Evolutionary conservation across 192 early-diverging fungal species (phyloP).

Genomic region (Backusella tuberculispora): DNA sequence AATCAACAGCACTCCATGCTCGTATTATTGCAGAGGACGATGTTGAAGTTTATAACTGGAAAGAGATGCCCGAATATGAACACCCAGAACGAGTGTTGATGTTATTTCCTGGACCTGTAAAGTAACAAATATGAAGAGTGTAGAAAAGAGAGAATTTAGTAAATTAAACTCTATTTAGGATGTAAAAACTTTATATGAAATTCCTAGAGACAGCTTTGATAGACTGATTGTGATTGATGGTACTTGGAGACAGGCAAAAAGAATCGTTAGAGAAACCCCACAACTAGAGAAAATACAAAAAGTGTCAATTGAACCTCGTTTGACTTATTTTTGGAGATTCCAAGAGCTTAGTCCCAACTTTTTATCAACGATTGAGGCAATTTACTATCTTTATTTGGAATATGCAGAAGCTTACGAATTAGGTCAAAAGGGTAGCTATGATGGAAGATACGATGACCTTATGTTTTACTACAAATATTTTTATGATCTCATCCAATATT

Average conservation of each 20-base stretch:
- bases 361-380: constrained; percentile 94
- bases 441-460: constrained; percentile 85
- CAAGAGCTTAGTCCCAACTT: constrained; percentile 75
- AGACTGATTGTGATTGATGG: constrained; percentile 89
- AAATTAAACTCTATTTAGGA: constrained; percentile 45
- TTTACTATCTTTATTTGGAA: constrained; percentile 92
- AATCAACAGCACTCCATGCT: constrained; percentile 89
- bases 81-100: constrained; percentile 73
- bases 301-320: constrained; percentile 71
- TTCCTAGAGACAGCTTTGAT: constrained; percentile 71
- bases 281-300: constrained; percentile 52
- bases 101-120: constrained; percentile 85
- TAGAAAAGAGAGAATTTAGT: neutral
- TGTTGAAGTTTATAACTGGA: constrained; percentile 65
- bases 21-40: constrained; percentile 73
- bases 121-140: neutral
- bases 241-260: constrained; percentile 90
- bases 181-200: constrained; percentile 67
- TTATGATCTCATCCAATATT: constrained; percentile 83
- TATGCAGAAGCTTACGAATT: constrained; percentile 62
- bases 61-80: constrained; percentile 54
- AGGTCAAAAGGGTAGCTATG: constrained; percentile 45
- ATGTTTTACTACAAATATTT: constrained; percentile 92
- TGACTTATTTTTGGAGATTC: constrained; percentile 92
- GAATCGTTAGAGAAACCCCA: constrained; percentile 55